phyloP scores from a whole-genome alignment of 2,329 filamentous ascomycete genomes.

The Talaromyces sp. region DNA sequence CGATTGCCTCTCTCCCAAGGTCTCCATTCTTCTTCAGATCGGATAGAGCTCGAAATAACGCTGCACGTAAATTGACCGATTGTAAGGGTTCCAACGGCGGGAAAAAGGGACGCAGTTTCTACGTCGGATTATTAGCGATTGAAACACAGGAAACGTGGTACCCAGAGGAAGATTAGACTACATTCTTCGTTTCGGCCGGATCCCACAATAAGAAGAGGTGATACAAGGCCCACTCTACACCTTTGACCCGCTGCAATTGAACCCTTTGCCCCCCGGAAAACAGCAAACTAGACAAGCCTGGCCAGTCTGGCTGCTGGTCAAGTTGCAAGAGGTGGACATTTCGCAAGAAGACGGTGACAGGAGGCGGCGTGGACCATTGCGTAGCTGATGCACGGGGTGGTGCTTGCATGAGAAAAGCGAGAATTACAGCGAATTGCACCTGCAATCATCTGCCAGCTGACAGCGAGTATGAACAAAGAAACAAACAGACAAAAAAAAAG shows the following conservation, averaged over 20 bases:
- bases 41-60: slow-evolving; percentile 73
- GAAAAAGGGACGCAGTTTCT: slow-evolving; percentile 89
- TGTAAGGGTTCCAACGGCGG: slow-evolving; percentile 85
- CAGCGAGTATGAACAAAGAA: neutral
- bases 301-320: slow-evolving; percentile 73
- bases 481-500: neutral
- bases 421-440: neutral
- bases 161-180: neutral
- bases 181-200: slow-evolving; percentile 61
- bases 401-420: slow-evolving; percentile 26
- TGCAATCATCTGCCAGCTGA: neutral
- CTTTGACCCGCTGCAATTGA: slow-evolving; percentile 75
- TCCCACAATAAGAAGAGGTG: slow-evolving; percentile 83
- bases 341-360: slow-evolving; percentile 66
- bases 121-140: slow-evolving; percentile 1
- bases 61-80: slow-evolving; percentile 82
- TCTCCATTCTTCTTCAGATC: slow-evolving; percentile 82
- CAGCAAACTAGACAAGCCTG: slow-evolving; percentile 62
- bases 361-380: slow-evolving; percentile 42
- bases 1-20: slow-evolving; percentile 69
- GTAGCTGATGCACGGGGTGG: slow-evolving; percentile 19
- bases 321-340: slow-evolving; percentile 81
- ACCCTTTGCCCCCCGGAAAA: slow-evolving; percentile 67
- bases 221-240: slow-evolving; percentile 87
- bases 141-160: neutral